Evolutionary conservation across 2,329 filamentous ascomycete species (phyloP), one percentile per base, ranked within the genome.

Genomic region (Diaporthe citriasiana): DNA sequence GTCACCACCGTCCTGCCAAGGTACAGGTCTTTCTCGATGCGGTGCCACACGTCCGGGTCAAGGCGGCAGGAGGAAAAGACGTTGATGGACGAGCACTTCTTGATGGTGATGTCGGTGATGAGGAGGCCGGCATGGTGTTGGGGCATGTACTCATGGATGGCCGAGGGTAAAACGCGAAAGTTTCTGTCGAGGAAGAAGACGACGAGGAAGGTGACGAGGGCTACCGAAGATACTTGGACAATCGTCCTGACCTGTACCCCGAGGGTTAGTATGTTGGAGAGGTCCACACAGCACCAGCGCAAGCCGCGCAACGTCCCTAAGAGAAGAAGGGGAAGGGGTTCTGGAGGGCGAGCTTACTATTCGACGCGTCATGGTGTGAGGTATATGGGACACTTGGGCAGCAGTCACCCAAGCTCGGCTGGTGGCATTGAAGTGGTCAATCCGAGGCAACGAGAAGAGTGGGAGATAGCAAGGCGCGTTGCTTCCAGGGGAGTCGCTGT

Each of bases 11-110:
- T 89, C 74, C 89, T 90, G 75, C 91, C 91, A 25, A 98, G 89
- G 81, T 95, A 97, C 0, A 98, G 88, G 80, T 98, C 95, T 84
- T 98, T 98, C 77, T 97, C 93, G 76, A 98, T 87, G 65, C 94
- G 93, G 78, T 94, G 92, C 95, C 95, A 98, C 76, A 84, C 80
- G 73, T 89, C 86, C 56, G 90, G 78, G 79, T 97, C 93, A 76
- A 97, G 89, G 76, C 91, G 91, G 85, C 94, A 97, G 57, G 89
- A 93, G 5, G 93, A 93, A 74, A 96, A 93, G 40, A 90, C 81
- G 80, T 95, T 97, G 70, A 97, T 79, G 17, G 88, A 88, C 12
- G 93, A 94, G 84, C 95, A 98, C 69, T 89, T 92, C 25, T 90
- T 89, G 76, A 98, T 88, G 45, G 92, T 94, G 74, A 98, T 88